Base-by-base conservation (phyloP, 2,329 filamentous ascomycete genomes). In the Fusarium oxysporum region DNA sequence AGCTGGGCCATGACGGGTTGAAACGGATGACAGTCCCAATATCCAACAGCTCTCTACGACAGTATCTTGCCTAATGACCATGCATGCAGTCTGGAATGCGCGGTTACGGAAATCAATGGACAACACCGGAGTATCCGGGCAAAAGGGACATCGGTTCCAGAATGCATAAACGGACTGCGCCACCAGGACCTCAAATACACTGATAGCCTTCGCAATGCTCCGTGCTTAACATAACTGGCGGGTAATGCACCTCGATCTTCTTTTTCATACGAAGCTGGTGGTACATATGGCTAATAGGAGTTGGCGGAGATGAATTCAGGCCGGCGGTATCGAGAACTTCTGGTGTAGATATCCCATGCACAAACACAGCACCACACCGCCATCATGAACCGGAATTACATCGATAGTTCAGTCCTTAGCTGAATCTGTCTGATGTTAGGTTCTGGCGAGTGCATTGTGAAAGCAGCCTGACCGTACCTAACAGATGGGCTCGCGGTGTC, bases 11-110 rank as follows among this genome's bases (percentile, higher is more conserved):
- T 45, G 38, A 56, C 55, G 59, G 67, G 56, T 65, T 65, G 57
- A 63, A 61, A 64, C 62, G 65, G 70, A 75, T 63, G 65, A 75
- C 57, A 35, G n/a, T 43, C 33, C 68, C 61, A 47, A 65, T 61
- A 67, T 58, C 37, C 50, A 68, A 48, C 64, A 62, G 66, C 28
- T 37, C 23, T 37, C 43, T 62, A 54, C 51, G 53, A 35, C 61
- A 65, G 40, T 57, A 75, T 73, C 53, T 65, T 54, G 41, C 47
- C 69, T 64, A 60, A 62, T 64, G 62, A 62, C 58, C 62, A 67
- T 71, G 47, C 61, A 64, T 70, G 58, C 41, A 57, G 63, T 60
- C 28, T 33, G 25, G 59, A 55, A 71, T 40, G 53, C 41, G 47
- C 33, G 37, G 25, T 33, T 43, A 23, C 32, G 65, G 37, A 30